Base-by-base conservation (phyloP, 495 filamentous ascomycete species). In the Venustampulla echinocandica region DNA sequence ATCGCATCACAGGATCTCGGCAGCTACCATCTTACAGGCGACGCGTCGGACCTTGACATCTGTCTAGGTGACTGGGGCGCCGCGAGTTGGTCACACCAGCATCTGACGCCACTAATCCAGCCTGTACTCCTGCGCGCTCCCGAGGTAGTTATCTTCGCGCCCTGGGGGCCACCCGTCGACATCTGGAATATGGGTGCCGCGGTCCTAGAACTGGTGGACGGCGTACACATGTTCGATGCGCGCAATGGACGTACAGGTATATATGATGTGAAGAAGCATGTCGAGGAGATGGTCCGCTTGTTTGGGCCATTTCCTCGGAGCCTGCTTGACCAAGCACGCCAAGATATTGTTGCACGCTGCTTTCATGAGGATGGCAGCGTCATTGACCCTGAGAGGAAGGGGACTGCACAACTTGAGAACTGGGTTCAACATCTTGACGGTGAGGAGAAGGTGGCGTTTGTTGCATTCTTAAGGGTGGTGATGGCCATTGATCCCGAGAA, bases 391-490 rank as follows among this genome's bases (percentile, higher is more conserved):
- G 72, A 74, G 2, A 64, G 70, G 33, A 17, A 4, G 10, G 6
- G 7, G n/a, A 6, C 17, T 40, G 37, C 22, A 4, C 17, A 19
- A 19, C 20, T 40, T 20, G 37, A 40, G 37, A 19, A 21, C 7
- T 3, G 37, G 17, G 20, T 40, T 40, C 17, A 6, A 14, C 64
- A 54, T 1, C 64, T 62, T 17, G 82, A 77, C 0, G 81, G 32
- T 23, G 52, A 30, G 59, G 69, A 74, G 59, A 83, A 79, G 2
- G 77, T 75, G 1, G 64, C 61, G 1, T 64, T 65, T 30, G 63
- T 75, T 0, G 80, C 17, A 5, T 21, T 40, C 7, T 6, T 80
- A 56, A 77, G 65, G 3, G 73, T 78, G 30, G 82, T 79, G 14
- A 74, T 72, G 0, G 69, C 61, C 1, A 67, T 71, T 5, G 68